These are phyloP conservation scores for Phaffia rhodozyma DNA, from an alignment of 1,284 basidiomycete genomes.

Conservation along the genomic window DNA sequence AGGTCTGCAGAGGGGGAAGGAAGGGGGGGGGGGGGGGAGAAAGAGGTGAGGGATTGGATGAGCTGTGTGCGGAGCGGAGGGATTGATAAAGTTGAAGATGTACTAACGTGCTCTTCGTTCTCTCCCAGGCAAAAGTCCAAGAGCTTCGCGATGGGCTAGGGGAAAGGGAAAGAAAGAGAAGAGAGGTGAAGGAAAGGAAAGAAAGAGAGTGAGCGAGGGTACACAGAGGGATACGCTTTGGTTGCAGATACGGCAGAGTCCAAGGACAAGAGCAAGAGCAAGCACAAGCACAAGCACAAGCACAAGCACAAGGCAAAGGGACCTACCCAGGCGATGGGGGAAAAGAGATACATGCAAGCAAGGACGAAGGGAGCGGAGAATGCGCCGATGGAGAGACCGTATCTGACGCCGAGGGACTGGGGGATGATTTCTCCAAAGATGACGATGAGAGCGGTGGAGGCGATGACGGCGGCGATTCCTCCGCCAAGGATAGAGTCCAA, in stretches of 20 bases:
- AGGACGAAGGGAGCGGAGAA: constrained; percentile 71
- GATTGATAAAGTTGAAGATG: constrained; percentile 25
- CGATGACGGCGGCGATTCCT: constrained; percentile 63
- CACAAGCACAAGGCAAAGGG: no score
- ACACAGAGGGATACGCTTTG: no score
- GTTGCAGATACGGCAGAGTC: no score
- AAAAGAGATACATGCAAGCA: constrained; percentile 52
- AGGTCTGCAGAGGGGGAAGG: constrained; percentile 41
- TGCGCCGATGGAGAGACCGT: constrained; percentile 83
- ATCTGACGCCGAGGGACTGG: constrained; percentile 65
- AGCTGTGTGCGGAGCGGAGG: no score
- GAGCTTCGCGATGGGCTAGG: constrained; percentile 80
- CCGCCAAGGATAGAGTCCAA: constrained; percentile 77
- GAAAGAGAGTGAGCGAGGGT: not conserved
- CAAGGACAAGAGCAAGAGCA: no score
- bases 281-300: no score
- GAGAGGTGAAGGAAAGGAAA: not conserved
- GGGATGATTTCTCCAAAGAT: constrained; percentile 88
- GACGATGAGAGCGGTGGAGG: constrained; percentile 72
- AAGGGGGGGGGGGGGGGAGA: not conserved
- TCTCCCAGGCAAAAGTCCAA: constrained; percentile 66
- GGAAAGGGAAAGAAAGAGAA: constrained; percentile 43
- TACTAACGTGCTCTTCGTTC: constrained; percentile 43
- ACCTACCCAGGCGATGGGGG: no score
- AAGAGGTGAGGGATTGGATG: no score